Percentiles rank a stretch among this genome's conserved stretches.
Conservation (phyloP, 108 stramenopile genomes). For the Cyclostephanos tholiformis region DNA sequence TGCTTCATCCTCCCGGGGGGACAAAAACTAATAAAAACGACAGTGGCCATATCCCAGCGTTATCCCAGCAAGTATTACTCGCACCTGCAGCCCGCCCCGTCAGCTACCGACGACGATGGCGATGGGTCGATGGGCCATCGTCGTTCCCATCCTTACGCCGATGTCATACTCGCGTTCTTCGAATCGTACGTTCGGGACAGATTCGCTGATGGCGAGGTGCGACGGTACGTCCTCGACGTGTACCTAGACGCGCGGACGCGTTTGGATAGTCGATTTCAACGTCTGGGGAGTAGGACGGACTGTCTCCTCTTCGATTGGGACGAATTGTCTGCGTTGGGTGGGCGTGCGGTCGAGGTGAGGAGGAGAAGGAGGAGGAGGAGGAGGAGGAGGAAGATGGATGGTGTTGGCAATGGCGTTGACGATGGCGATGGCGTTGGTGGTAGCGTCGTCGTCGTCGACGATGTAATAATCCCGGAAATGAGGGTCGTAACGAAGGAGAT, state of each 20-base stretch:
- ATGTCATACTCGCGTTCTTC: constrained; percentile 50
- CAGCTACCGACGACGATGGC: no score
- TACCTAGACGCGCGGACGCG: constrained; percentile 83
- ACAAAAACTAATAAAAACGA: not conserved
- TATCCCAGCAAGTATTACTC: constrained; percentile 75
- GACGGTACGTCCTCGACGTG: constrained; percentile 74
- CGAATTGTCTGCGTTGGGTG: constrained; percentile 61
- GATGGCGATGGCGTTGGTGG: no score
- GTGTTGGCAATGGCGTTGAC: no score
- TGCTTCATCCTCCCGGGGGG: not conserved
- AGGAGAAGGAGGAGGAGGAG: no score
- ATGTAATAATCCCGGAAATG: constrained; percentile 36
- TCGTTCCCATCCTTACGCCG: constrained; percentile 11
- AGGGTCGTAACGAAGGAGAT: constrained; percentile 71
- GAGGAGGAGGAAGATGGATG: not conserved
- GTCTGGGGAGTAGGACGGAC: constrained; percentile 76
- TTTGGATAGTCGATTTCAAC: constrained; percentile 92
- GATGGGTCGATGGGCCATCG: constrained; percentile 20
- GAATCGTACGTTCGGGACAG: constrained; percentile 45
- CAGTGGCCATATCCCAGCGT: constrained; percentile 73
- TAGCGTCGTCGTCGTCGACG: not conserved
- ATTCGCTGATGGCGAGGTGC: constrained; percentile 47
- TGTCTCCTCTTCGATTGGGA: constrained; percentile 80
- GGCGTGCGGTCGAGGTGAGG: not conserved
- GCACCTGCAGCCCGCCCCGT: constrained; percentile 47